Evolutionary conservation across 371 early-diverging fungal species (phyloP).

Genomic region (Rhizopus sp.): DNA sequence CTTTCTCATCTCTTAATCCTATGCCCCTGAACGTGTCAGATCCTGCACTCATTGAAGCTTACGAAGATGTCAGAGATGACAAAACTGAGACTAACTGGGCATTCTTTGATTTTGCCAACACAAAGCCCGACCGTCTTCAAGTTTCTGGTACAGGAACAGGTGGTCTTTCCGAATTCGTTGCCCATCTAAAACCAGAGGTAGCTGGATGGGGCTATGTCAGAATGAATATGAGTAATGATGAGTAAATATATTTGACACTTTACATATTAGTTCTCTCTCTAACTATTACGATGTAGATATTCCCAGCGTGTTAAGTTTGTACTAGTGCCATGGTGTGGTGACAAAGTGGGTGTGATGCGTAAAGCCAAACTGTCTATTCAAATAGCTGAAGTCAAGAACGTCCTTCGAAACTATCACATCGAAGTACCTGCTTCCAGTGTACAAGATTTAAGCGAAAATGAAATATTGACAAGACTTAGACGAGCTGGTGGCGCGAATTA

Average conservation of each 20-base stretch:
- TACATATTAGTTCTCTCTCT: background rate
- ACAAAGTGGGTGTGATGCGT: conserved; percentile 83
- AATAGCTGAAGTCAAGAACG: conserved; percentile 77
- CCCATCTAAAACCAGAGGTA: conserved; percentile 63
- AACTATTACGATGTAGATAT: conserved; percentile 22
- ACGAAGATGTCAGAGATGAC: conserved; percentile 75
- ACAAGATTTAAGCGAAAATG: conserved; percentile 54
- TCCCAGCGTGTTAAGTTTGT: conserved; percentile 72
- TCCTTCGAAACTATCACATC: conserved; percentile 70
- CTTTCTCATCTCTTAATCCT: conserved; percentile 10
- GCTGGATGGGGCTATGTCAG: conserved; percentile 84
- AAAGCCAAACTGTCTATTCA: conserved; percentile 83
- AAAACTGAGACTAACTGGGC: conserved; percentile 72
- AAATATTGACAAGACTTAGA: conserved; percentile 56
- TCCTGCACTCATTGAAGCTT: conserved; percentile 60
- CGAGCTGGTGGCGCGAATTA: conserved; percentile 75
- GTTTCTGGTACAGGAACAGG: conserved; percentile 62
- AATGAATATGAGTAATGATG: conserved; percentile 82
- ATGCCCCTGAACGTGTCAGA: conserved; percentile 54
- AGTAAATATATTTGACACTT: conserved; percentile 40
- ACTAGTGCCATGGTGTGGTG: conserved; percentile 79
- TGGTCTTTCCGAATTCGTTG: conserved; percentile 69
- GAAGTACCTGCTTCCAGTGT: conserved; percentile 69
- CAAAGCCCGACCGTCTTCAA: conserved; percentile 48
- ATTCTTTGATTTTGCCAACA: conserved; percentile 50